Evolutionary conservation across 805 yeast species (phyloP).

Genomic region (Tetrapisispora namnaoensis): DNA sequence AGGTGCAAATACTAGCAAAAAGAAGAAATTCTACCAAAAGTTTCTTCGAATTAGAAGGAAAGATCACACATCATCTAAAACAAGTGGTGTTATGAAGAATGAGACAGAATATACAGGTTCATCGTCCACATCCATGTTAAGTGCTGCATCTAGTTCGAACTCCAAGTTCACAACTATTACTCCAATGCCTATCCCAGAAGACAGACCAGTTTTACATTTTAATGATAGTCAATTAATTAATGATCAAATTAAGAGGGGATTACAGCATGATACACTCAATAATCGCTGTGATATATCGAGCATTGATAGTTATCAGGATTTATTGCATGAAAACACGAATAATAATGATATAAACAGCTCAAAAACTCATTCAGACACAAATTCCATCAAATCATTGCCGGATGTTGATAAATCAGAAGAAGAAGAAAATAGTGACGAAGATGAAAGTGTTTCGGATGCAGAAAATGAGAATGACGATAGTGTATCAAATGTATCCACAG

Average conservation of each 20-base stretch:
- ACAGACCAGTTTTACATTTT: not conserved
- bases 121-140: not conserved
- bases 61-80: not conserved
- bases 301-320: not conserved
- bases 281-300: not conserved
- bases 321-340: not conserved
- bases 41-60: not conserved
- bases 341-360: not conserved
- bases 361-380: not conserved
- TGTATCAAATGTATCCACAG: not conserved
- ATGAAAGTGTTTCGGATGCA: not conserved
- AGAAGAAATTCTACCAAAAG: not conserved
- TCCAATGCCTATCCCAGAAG: slow-evolving; percentile 3
- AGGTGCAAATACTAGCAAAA: not conserved
- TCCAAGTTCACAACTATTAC: not conserved
- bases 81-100: not conserved
- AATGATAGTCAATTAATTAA: not conserved
- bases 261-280: not conserved
- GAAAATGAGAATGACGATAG: not conserved
- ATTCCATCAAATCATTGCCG: not conserved
- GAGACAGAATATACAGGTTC: not conserved
- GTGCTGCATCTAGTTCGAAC: not conserved
- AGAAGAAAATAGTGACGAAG: not conserved
- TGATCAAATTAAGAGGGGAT: not conserved
- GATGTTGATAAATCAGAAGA: not conserved